These are phyloP conservation scores for Phytophthora hibernalis DNA, from an alignment of 352 stramenopile genomes.

Conservation along the genomic window DNA sequence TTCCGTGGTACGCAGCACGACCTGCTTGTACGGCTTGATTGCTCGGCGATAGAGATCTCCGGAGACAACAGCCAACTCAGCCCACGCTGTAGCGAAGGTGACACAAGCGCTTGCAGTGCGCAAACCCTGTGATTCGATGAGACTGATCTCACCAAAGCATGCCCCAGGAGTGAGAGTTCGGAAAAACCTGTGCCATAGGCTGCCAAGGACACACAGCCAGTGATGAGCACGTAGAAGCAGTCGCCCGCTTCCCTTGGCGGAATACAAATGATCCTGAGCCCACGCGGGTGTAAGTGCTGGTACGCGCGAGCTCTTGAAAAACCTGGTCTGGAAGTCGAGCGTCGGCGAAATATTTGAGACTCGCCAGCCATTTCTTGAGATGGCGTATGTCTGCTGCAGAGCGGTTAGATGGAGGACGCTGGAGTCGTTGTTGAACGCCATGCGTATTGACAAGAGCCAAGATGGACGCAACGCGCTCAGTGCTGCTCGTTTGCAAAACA, in stretches of 20 bases:
- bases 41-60: conserved; percentile 70
- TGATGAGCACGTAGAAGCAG: conserved; percentile 79
- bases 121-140: conserved; percentile 59
- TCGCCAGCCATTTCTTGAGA: conserved; percentile 71
- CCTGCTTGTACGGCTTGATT: conserved; percentile 80
- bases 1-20: conserved; percentile 64
- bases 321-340: conserved; percentile 56
- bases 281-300: conserved; percentile 51
- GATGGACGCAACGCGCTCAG: conserved; percentile 44
- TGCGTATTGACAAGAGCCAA: conserved; percentile 44
- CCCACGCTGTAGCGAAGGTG: conserved; percentile 53
- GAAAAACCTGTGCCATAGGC: conserved; percentile 76
- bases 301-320: conserved; percentile 62
- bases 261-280: conserved; percentile 69
- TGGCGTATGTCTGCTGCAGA: conserved; percentile 53
- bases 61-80: conserved; percentile 65
- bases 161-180: conserved; percentile 65
- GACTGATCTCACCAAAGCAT: conserved; percentile 80
- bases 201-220: conserved; percentile 66
- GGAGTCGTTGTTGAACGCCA: conserved; percentile 45
- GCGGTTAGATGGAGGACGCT: conserved; percentile 44
- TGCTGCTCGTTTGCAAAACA: conserved; percentile 48
- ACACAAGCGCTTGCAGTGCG: conserved; percentile 72
- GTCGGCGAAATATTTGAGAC: conserved; percentile 75
- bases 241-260: conserved; percentile 74